Base-by-base conservation (phyloP, 768 basidiomycete species). In the Tubosaeta brunneosetosa region DNA sequence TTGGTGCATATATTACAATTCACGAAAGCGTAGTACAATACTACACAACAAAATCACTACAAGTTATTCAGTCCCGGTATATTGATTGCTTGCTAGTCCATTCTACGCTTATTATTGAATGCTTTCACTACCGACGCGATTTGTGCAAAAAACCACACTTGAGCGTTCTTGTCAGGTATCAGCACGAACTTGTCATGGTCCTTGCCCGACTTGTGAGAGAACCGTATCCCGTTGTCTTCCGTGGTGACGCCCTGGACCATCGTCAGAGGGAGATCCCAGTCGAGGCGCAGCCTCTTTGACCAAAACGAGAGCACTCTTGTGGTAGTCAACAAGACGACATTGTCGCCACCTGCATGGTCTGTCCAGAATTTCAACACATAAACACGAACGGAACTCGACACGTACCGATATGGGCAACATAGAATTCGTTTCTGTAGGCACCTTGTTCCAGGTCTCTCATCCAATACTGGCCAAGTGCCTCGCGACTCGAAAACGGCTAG, bases 401-500 rank as follows among this genome's bases (percentile, higher is more conserved):
- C 84, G 64, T 65, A 93, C 91, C 85, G 55, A 95, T 85, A 62
- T 98, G 95, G 5, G 94, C 95, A 46, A 97, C 86, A 64, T 97
- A 97, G 27, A 73, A 73, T 63, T 97, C 94, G 55, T 79, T 74
- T 53, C 91, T 82, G 69, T 87, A 98, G 14, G 82, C 77, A 10
- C 95, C 97, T 52, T 91, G 84, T 58, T 94, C 91, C 14, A 98
- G 70, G 65, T 97, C 95, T 71, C 84, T 91, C 79, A 98, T 86
- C 95, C 97, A 98, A 61, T 87, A 91, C 70, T 98, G 97, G 6
- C 97, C 97, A 8, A 90, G 72, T 0, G 94, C 91, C 67, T 97
- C 94, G 6, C 94, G 85, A 33, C 82, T 79, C 45, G 90, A 89
- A 71, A 90, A 98, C 1, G 95, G 84, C 91, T 95, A 61, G 49